Percentiles rank a stretch among this genome's conserved stretches.
Evolutionary conservation across 1,139 yeast species (phyloP).

Genomic region (Yamadazyma conglobata): DNA sequence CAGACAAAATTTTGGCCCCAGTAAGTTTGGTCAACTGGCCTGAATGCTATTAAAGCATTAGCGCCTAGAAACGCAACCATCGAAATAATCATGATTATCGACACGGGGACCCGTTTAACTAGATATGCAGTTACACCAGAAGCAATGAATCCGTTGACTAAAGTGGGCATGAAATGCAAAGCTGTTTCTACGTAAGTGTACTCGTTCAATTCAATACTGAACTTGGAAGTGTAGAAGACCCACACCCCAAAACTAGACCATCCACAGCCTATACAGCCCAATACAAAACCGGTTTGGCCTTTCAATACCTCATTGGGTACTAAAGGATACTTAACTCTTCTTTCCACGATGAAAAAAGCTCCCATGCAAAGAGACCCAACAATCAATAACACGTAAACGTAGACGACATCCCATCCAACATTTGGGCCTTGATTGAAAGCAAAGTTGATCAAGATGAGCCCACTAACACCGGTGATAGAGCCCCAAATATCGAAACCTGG

Average conservation of each 20-base stretch:
- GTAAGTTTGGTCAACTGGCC: conserved; percentile 13
- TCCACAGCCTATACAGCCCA: conserved; percentile 51
- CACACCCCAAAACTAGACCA: conserved; percentile 64
- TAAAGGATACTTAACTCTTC: conserved; percentile 38
- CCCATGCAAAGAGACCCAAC: conserved; percentile 40
- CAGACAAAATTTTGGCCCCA: conserved; percentile 45
- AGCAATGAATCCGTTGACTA: conserved; percentile 43
- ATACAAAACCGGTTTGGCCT: conserved; percentile 42
- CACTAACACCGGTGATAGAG: conserved; percentile 32
- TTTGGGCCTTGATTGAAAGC: conserved; percentile 64
- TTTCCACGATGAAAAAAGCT: conserved; percentile 35
- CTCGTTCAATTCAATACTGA: conserved; percentile 29
- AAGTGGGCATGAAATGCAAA: conserved; percentile 38
- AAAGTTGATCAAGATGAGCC: conserved; percentile 50
- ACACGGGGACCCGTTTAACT: conserved; percentile 35
- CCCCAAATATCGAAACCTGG: conserved; percentile 42
- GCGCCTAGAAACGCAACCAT: conserved; percentile 14
- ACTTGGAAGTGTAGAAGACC: conserved; percentile 44
- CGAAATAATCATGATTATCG: conserved; percentile 42
- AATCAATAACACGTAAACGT: conserved; percentile 48
- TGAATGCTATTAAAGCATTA: conserved; percentile 13
- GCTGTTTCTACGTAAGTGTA: conserved; percentile 33
- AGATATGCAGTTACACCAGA: conserved; percentile 41
- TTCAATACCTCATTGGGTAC: conserved; percentile 42
- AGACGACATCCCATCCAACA: conserved; percentile 52